Conservation (phyloP, 768 basidiomycete species). For the Hygrocybe punicea region DNA sequence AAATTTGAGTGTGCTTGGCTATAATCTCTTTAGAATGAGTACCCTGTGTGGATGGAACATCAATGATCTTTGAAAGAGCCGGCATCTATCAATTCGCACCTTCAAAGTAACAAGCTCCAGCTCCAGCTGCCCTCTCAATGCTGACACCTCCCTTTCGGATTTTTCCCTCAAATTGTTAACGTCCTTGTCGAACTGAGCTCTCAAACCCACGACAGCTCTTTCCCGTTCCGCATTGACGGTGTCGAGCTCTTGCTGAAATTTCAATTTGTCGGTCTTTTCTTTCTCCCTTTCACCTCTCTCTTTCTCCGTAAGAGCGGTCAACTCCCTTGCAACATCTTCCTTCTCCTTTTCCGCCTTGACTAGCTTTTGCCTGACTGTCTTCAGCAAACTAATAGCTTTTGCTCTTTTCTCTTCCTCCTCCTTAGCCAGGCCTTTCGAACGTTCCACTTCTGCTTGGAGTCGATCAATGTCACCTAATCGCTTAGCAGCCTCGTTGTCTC, state of each 20-base stretch:
- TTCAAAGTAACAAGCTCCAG: conserved; percentile 70
- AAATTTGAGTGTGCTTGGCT: conserved; percentile 57
- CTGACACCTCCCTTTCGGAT: conserved; percentile 69
- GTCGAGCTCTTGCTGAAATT: conserved; percentile 64
- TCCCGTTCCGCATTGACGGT: conserved; percentile 59
- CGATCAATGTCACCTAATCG: conserved; percentile 54
- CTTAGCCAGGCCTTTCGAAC: conserved; percentile 60
- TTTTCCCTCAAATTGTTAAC: conserved; percentile 54
- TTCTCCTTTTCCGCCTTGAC: conserved; percentile 94
- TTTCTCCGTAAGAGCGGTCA: conserved; percentile 46
- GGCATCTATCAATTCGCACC: conserved; percentile 41
- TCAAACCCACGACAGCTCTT: conserved; percentile 55
- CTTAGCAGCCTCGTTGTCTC: conserved; percentile 48
- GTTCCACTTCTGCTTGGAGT: conserved; percentile 62
- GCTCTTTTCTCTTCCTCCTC: conserved; percentile 97
- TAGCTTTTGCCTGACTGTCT: conserved; percentile 95
- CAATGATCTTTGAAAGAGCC: background rate
- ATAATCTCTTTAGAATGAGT: conserved; percentile 65
- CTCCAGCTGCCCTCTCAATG: conserved; percentile 69
- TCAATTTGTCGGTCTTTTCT: conserved; percentile 51
- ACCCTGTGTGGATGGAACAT: conserved; percentile 43
- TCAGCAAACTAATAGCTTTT: conserved; percentile 88
- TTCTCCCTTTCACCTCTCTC: conserved; percentile 55
- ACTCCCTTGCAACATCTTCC: conserved; percentile 71
- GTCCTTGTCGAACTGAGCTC: conserved; percentile 72